phyloP scores from a whole-genome alignment of 2,329 filamentous ascomycete species.

The Ascochyta rabiei region DNA sequence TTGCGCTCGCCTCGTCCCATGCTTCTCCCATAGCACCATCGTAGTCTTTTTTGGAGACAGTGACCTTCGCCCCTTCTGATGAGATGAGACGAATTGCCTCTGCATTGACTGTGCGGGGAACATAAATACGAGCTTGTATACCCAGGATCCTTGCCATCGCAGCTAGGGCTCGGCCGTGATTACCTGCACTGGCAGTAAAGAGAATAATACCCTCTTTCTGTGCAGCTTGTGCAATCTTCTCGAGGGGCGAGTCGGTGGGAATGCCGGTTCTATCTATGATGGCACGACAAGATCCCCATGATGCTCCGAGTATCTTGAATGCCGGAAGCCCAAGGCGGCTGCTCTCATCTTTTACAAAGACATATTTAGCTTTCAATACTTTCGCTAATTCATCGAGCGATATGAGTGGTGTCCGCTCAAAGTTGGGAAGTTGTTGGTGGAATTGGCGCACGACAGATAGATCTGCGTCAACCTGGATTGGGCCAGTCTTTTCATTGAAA shows the following conservation, averaged over 20 bases:
- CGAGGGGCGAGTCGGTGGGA: slow-evolving; percentile 53
- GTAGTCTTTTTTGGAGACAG: slow-evolving; percentile 64
- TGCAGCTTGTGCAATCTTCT: slow-evolving; percentile 50
- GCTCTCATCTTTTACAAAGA: slow-evolving; percentile 76
- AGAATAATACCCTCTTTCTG: slow-evolving; percentile 49
- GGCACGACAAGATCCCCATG: slow-evolving; percentile 68
- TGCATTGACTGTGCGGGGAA: slow-evolving; percentile 64
- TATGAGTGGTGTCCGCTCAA: slow-evolving; percentile 61
- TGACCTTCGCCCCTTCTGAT: slow-evolving; percentile 67
- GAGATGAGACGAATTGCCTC: slow-evolving; percentile 62
- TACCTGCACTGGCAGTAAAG: slow-evolving; percentile 74
- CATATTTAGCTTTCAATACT: slow-evolving; percentile 57
- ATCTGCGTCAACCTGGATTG: not conserved
- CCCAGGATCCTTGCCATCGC: slow-evolving; percentile 68
- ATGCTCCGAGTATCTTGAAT: slow-evolving; percentile 82
- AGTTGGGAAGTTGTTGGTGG: slow-evolving; percentile 64
- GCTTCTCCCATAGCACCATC: slow-evolving; percentile 65
- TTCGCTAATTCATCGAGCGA: slow-evolving; percentile 60
- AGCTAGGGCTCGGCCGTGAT: slow-evolving; percentile 76
- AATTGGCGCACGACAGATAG: slow-evolving; percentile 48
- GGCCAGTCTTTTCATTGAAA: not conserved
- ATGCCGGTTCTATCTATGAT: slow-evolving; percentile 57
- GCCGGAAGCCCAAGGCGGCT: slow-evolving; percentile 71
- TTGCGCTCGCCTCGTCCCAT: slow-evolving; percentile 48
- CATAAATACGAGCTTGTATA: slow-evolving; percentile 64